Evolutionary conservation across 2,329 filamentous ascomycete species (phyloP).

Genomic region (Pleurostoma richardsiae): DNA sequence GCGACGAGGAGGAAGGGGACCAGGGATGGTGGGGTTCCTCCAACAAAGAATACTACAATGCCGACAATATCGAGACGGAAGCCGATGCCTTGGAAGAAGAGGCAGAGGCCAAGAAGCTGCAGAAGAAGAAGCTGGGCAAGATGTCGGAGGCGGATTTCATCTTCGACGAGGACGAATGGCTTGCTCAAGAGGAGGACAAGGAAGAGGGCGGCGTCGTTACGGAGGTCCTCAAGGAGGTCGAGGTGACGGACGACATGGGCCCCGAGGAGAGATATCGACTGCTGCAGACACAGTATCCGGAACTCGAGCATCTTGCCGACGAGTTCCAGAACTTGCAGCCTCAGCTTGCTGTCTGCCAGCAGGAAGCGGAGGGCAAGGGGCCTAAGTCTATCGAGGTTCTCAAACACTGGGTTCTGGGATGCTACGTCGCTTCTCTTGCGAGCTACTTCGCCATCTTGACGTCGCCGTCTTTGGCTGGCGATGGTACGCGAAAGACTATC

Average conservation of each 20-base stretch:
- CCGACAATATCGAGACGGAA: conserved; percentile 65
- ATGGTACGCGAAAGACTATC: conserved; percentile 52
- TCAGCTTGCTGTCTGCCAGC: conserved; percentile 52
- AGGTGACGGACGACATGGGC: conserved; percentile 75
- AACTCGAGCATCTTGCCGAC: conserved; percentile 80
- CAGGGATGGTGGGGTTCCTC: conserved; percentile 81
- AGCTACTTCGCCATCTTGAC: conserved; percentile 96
- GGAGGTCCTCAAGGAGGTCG: conserved; percentile 78
- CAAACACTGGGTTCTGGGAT: conserved; percentile 75
- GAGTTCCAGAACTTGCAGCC: conserved; percentile 74
- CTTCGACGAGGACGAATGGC: conserved; percentile 87
- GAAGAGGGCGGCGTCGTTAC: conserved; percentile 62
- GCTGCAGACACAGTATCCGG: conserved; percentile 78
- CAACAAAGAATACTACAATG: conserved; percentile 88
- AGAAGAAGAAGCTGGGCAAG: conserved; percentile 83
- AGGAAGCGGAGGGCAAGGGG: conserved; percentile 47
- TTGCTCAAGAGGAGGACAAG: conserved; percentile 48
- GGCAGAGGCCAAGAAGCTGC: conserved; percentile 78
- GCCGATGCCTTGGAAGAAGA: conserved; percentile 82
- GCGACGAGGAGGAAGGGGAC: conserved; percentile 50
- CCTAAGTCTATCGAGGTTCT: conserved; percentile 55
- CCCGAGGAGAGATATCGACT: conserved; percentile 70
- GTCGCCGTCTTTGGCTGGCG: conserved; percentile 62
- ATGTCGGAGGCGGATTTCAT: conserved; percentile 92
- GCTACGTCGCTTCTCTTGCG: conserved; percentile 79